These are phyloP conservation scores for Suhomyces chickasaworum DNA, from an alignment of 1,139 yeast species.

Conservation along the genomic window DNA sequence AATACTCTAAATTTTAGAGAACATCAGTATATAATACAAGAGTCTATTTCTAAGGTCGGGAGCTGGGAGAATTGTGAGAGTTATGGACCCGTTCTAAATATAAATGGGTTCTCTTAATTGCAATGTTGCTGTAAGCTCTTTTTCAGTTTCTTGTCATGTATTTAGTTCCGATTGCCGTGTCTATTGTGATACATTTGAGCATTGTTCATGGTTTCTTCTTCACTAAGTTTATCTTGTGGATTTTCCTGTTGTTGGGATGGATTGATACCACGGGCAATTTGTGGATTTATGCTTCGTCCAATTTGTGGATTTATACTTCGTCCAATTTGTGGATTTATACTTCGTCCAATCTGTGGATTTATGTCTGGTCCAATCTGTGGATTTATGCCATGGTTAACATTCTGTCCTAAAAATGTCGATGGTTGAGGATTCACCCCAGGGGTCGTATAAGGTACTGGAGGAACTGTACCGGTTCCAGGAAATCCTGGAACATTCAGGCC, in stretches of 20 bases:
- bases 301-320: neutral
- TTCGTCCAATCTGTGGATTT: neutral
- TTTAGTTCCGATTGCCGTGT: neutral
- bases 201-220: neutral
- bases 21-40: conserved; percentile 2
- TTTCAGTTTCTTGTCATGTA: neutral
- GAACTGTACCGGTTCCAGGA: neutral
- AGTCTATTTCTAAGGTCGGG: neutral
- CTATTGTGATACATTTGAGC: neutral
- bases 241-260: conserved; percentile 12
- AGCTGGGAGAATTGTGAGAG: too few species aligned
- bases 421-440: neutral
- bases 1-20: neutral
- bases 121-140: neutral
- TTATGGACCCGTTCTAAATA: neutral
- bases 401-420: neutral
- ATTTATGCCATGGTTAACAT: neutral
- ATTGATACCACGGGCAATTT: neutral
- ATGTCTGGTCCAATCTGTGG: neutral
- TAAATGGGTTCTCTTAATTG: neutral
- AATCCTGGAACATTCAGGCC: neutral
- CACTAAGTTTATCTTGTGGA: conserved; percentile 1
- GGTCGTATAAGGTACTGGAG: neutral
- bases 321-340: neutral
- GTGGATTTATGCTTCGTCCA: neutral